Evolutionary conservation across 2,329 filamentous ascomycete genomes (phyloP), one percentile per base, ranked within the genome.

Genomic region (Cladosporium cucumerinum): DNA sequence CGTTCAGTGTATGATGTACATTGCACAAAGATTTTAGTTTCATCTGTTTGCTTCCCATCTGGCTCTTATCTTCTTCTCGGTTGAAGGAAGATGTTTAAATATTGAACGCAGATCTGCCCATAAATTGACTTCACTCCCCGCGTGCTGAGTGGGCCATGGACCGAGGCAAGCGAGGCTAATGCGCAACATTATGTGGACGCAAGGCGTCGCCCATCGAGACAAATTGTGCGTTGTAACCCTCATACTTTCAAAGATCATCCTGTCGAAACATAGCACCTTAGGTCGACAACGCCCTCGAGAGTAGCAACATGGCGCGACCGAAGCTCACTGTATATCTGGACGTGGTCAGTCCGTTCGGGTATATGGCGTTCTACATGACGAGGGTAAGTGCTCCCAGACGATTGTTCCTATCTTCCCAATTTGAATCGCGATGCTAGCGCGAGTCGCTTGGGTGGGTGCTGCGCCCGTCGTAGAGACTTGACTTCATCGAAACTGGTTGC

Each of bases 271-370:
- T 18, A 36, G 14, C 34, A 6, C 34, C n/a, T 2, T n/a, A 21
- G 39, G 4, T 46, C 8, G 5, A 46, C 3, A 46, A 11, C 10
- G 2, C n/a, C 3, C n/a, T 46, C n/a, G 39, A 1, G 10, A 25
- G 2, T 3, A n/a, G 21, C 23, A 63, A 30, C 6, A 84, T 84
- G 82, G 69, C 79, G 25, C 76, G 73, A 52, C 79, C 82, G 4
- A 82, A 82, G 70, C 78, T 88, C 61, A 86, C 82, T 0, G 76
- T 88, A 16, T 87, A 84, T 69, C 73, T 87, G 54, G 86, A 88
- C 75, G 78, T 86, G 12, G 80, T 88, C 26, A 84, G 81, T 66
- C 86, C 86, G 0, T 88, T 88, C 73, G 84, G 79, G 0, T 88
- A 87, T 69, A 78, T 87, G 64, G 86, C 83, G 2, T 88, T 86